Base-by-base conservation (phyloP, 495 filamentous ascomycete genomes). In the Xylaria sp. region DNA sequence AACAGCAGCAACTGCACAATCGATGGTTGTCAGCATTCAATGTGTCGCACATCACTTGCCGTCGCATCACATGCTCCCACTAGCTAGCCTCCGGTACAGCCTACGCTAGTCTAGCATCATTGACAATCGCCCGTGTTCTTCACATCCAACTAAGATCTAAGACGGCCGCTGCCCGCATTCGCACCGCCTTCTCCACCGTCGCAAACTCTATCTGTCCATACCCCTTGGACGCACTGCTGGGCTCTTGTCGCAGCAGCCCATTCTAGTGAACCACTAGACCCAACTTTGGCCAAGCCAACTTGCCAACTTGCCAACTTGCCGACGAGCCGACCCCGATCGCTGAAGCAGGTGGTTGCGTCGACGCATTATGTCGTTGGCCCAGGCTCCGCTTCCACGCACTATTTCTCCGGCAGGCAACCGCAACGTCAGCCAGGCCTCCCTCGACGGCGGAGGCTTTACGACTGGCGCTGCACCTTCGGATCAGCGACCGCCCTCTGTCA, bases 381-480 rank as follows among this genome's bases (percentile, higher is more conserved):
- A 73, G 71, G 67, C 73, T 68, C 68, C 68, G 55, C 46, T 74
- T 31, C 55, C 73, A 31, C 29, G 11, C 26, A 57, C 74, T 52
- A 58, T 52, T 40, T 66, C 67, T 40, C 64, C 68, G n/a, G 40
- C 67, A 43, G 67, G 52, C 48, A 67, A 67, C 67, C 61, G 71
- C n/a, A 73, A 73, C 68, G 76, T 74, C 72, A 78, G 66, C 43
- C 76, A 69, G 37, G 43, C 74, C 68, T n/a, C 57, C 46, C 64
- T 75, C 61, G 74, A 76, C 24, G 53, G 67, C 35, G 63, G 41
- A 53, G 71, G 43, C 58, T 66, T 70, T 40, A 29, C 68, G n/a
- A 62, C 29, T 43, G 68, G 69, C 68, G 66, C 64, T 61, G 57
- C 57, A 50, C 44, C 62, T 63, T 64, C 65, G 69, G 53, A 46